These are phyloP conservation scores for Choiromyces venosus DNA, from an alignment of 495 filamentous ascomycete genomes.

Conservation along the genomic window DNA sequence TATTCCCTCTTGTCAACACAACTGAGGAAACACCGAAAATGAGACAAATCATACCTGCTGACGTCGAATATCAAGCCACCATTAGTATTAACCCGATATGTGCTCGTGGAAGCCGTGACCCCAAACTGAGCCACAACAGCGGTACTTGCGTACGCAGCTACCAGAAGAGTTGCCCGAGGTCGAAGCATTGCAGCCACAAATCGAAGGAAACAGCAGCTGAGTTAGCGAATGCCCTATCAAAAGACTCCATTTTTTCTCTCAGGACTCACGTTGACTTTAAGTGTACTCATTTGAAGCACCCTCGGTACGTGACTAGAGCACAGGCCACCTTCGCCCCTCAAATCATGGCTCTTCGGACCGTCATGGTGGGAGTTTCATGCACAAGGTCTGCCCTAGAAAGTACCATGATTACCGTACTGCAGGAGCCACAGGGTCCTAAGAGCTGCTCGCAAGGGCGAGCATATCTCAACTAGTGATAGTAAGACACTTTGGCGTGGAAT, in stretches of 20 bases:
- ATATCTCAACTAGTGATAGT: neutral
- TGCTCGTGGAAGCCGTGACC: slow-evolving; percentile 26
- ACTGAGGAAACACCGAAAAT: neutral
- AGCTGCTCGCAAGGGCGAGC: neutral
- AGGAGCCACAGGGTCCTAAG: neutral
- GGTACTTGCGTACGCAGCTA: neutral
- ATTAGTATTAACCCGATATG: slow-evolving; percentile 26
- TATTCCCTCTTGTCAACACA: slow-evolving; percentile 2
- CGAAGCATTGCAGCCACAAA: neutral
- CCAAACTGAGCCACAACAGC: slow-evolving; percentile 36
- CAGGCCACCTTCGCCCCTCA: neutral
- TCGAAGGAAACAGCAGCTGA: neutral
- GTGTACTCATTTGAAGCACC: neutral
- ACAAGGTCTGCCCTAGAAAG: neutral
- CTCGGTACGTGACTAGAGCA: neutral
- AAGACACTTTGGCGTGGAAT: neutral
- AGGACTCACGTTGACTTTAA: neutral
- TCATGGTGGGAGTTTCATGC: neutral
- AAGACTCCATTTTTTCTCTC: neutral
- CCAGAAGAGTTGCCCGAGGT: neutral
- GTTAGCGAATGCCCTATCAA: neutral
- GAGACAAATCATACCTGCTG: slow-evolving; percentile 29
- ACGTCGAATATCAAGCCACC: slow-evolving; percentile 52
- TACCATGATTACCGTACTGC: neutral
- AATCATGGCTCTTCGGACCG: neutral